A percentile compares a stretch with the other conserved stretches of the same genome.
These are phyloP conservation scores for Amaranthus hypochondriacus DNA, from an alignment of 148 eudicot species.

Conservation along the genomic window DNA sequence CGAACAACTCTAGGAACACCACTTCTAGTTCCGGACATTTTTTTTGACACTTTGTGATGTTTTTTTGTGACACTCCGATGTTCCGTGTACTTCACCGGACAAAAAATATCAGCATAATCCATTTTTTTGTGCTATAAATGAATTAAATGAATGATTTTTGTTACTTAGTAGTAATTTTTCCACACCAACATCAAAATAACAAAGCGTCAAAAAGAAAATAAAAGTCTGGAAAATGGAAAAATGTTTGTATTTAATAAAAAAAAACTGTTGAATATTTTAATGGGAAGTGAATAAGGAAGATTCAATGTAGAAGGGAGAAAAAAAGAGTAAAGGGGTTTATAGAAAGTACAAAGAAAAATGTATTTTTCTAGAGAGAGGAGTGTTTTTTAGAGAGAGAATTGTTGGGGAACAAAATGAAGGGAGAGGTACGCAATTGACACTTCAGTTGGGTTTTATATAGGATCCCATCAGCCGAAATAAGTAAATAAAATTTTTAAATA, in stretches of 20 bases:
- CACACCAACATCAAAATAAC: too few species aligned
- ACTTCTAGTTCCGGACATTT: not conserved
- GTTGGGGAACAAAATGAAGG: not conserved
- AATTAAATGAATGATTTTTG: not conserved
- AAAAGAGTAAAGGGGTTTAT: not conserved
- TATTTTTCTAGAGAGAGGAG: not conserved
- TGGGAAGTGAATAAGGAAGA: constrained; percentile 27
- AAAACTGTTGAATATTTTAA: not conserved
- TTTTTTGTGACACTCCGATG: constrained; percentile 35
- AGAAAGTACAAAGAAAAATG: not conserved
- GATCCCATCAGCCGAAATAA: constrained; percentile 22
- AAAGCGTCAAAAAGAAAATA: too few species aligned
- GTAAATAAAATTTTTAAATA: constrained; percentile 2
- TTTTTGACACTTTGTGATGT: constrained; percentile 1
- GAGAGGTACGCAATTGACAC: not conserved
- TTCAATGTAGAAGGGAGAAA: constrained; percentile 10
- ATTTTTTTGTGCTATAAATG: not conserved
- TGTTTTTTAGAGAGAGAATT: not conserved
- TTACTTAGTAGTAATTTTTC: not conserved
- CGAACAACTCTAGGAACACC: constrained; percentile 31
- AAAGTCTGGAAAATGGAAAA: not conserved
- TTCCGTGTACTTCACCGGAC: constrained; percentile 61
- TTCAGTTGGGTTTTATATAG: constrained; percentile 31
- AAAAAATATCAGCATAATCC: constrained; percentile 34
- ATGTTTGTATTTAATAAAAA: too few species aligned